phyloP scores from a whole-genome alignment of 176 grass and related monocot genomes.

The Lolium perenne region DNA sequence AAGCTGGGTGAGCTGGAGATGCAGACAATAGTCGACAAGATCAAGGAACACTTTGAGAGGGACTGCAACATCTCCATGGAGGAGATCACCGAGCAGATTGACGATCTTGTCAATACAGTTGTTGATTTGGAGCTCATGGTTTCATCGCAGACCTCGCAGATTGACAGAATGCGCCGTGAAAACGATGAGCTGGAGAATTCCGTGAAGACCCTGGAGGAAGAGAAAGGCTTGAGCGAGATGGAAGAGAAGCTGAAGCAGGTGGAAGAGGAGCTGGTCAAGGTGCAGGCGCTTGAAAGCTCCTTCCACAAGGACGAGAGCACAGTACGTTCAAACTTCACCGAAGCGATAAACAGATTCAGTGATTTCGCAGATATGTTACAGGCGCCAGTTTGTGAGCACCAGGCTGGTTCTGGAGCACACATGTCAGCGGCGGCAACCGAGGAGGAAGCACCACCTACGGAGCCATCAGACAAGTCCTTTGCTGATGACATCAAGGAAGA shows the following conservation, averaged over 20 bases:
- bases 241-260: constrained; percentile 60
- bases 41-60: constrained; percentile 78
- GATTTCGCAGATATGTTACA: constrained; percentile 72
- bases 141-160: constrained; percentile 79
- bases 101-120: constrained; percentile 85
- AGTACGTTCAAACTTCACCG: constrained; percentile 63
- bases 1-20: constrained; percentile 60
- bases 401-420: constrained; percentile 1
- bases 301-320: constrained; percentile 68
- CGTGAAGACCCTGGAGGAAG: constrained; percentile 63
- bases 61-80: constrained; percentile 62
- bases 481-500: constrained; percentile 16
- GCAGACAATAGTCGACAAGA: constrained; percentile 61
- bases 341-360: constrained; percentile 58
- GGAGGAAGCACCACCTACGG: neutral
- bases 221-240: constrained; percentile 57
- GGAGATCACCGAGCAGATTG: constrained; percentile 79
- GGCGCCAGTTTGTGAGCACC: constrained; percentile 36
- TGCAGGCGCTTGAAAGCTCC: constrained; percentile 64
- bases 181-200: constrained; percentile 63
- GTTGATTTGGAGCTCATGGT: constrained; percentile 84
- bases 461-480: neutral
- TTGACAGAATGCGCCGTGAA: constrained; percentile 71
- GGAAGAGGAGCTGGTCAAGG: constrained; percentile 68
- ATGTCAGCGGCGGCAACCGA: neutral